Conservation (phyloP, 768 basidiomycete species). For the Serendipita sp. region DNA sequence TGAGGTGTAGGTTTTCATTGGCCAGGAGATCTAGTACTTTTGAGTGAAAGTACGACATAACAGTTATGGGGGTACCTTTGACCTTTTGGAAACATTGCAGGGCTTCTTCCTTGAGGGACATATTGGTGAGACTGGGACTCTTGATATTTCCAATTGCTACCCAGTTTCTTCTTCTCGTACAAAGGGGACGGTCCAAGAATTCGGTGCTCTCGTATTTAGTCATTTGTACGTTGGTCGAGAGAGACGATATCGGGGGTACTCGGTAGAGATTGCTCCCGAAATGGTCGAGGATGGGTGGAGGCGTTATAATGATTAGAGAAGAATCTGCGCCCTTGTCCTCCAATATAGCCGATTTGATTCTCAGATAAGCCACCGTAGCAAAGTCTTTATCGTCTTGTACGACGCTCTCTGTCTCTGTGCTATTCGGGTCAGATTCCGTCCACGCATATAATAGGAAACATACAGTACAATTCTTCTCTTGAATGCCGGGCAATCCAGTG, state of each 20-base stretch:
- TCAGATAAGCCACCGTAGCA: constrained; percentile 81
- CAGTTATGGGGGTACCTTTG: constrained; percentile 29
- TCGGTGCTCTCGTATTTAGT: too few relatives aligned
- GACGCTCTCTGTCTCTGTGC: constrained; percentile 49
- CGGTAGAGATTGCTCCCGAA: too few relatives aligned
- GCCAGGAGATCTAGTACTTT: constrained; percentile 35
- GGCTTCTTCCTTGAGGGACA: constrained; percentile 57
- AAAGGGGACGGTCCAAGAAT: too few relatives aligned
- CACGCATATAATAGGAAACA: constrained; percentile 15
- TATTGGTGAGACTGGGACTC: constrained; percentile 12
- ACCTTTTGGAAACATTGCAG: constrained; percentile 46
- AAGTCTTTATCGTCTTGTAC: constrained; percentile 69
- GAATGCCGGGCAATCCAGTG: constrained; percentile 80
- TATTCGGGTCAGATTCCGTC: constrained; percentile 16
- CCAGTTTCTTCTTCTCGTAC: constrained; percentile 37
- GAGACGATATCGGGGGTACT: too few relatives aligned
- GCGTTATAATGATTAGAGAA: not conserved
- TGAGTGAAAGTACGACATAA: not conserved
- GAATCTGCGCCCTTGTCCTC: constrained; percentile 30
- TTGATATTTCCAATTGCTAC: constrained; percentile 47
- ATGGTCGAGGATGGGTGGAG: not conserved
- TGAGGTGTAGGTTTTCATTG: constrained; percentile 31
- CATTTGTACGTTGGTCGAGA: too few relatives aligned
- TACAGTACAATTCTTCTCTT: constrained; percentile 58
- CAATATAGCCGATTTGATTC: constrained; percentile 54